These are phyloP conservation scores for Macrophomina phaseolina DNA, from an alignment of 2,329 filamentous ascomycete genomes.

Conservation along the genomic window DNA sequence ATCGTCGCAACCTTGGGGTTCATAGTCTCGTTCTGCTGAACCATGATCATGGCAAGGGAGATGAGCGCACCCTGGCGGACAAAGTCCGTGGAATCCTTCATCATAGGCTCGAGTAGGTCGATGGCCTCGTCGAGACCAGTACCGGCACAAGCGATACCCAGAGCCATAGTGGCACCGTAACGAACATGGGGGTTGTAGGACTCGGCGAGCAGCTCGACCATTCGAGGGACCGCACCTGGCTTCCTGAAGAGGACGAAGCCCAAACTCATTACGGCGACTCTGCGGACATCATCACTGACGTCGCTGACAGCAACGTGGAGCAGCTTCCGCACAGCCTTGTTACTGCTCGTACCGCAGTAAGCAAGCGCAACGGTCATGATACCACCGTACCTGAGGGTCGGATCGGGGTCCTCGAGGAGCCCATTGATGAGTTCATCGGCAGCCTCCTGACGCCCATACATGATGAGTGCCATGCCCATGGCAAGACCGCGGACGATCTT, in stretches of 20 bases:
- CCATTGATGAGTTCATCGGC: constrained; percentile 95
- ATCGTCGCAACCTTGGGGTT: constrained; percentile 94
- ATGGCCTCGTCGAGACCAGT: constrained; percentile 96
- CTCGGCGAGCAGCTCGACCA: constrained; percentile 97
- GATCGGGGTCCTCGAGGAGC: constrained; percentile 89
- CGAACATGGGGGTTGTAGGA: constrained; percentile 99
- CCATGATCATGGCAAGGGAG: constrained; percentile 94
- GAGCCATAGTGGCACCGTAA: constrained; percentile 96
- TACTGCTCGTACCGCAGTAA: constrained; percentile 96
- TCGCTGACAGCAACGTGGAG: constrained; percentile 97
- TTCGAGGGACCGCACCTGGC: constrained; percentile 93
- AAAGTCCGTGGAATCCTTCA: constrained; percentile 98
- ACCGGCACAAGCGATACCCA: constrained; percentile 96
- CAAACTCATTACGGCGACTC: constrained; percentile 95
- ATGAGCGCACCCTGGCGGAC: constrained; percentile 96
- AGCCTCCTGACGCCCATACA: constrained; percentile 94
- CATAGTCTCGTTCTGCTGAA: constrained; percentile 99
- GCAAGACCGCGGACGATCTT: constrained; percentile 97
- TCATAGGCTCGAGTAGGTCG: constrained; percentile 96
- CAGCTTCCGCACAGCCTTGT: constrained; percentile 96
- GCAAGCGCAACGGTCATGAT: constrained; percentile 98
- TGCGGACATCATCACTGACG: constrained; percentile 95
- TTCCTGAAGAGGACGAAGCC: constrained; percentile 99
- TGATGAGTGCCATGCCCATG: constrained; percentile 96
- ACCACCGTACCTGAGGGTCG: constrained; percentile 91